Evolutionary conservation across 805 yeast genomes (phyloP), one percentile per base, ranked within the genome.

Genomic region (Schwanniomyces sp.): DNA sequence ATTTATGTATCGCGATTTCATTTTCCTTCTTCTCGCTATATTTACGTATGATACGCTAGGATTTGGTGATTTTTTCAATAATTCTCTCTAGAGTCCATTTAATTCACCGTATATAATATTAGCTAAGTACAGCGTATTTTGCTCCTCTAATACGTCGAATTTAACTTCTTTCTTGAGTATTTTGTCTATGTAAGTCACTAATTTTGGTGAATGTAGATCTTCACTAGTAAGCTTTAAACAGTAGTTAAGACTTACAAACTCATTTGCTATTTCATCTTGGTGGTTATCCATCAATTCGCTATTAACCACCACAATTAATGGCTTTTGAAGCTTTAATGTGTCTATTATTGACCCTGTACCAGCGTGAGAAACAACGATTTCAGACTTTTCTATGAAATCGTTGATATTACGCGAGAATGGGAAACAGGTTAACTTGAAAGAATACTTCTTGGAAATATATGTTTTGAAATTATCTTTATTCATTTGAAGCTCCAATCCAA

Each of bases 301-400:
- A 62, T 92, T 92, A 7, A 84, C 79, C 26, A 90, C 85, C 6
- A 87, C 91, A 0, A 91, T 69, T 47, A 90, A 67, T 21, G 78
- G 80, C 58, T 81, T 84, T 1, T 66, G 45, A 26, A 59, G 58
- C 18, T 94, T 73, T 32, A 90, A 64, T 0, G 88, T 76, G 58
- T 92, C 99, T 25, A 94, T 64, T 7, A 92, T 87, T 0, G 97
- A 88, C 2, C 99, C 99, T 0, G 98, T 89, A 1, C 86, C 86
- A 0, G 96, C 97, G 62, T 94, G 98, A 0, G 96, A 84, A 10
- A 94, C 76, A 9, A 92, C 88, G 38, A 89, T 54, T 43, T 82
- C 81, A 1, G 84, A 72, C 1, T 59, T 34, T 0, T 54, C 41
- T 2, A 89, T 79, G 48, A 75, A 72, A 0, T 64, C 17, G 10